A percentile compares a stretch with the other conserved stretches of the same genome.
Conservation (phyloP, 805 yeast genomes). For the Kluyveromyces starmeri region DNA sequence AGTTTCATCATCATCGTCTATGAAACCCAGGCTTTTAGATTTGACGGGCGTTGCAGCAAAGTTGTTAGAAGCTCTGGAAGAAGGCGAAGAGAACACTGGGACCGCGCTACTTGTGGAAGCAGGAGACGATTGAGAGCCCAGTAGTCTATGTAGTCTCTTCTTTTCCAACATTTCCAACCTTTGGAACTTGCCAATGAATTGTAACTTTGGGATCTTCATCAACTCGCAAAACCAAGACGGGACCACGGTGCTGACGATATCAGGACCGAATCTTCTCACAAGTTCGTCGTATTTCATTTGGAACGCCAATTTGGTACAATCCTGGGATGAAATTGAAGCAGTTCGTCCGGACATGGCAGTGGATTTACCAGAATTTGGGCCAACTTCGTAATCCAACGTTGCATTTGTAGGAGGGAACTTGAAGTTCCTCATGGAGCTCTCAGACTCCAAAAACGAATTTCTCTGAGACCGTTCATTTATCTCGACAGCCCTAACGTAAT, state of each 20-base stretch:
- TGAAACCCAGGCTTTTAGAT: conserved; percentile 1
- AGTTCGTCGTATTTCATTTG: conserved; percentile 18
- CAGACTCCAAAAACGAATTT: not conserved
- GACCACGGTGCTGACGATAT: conserved; percentile 23
- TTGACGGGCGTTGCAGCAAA: not conserved
- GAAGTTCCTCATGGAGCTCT: not conserved
- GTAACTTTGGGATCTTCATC: conserved; percentile 19
- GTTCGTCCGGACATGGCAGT: not conserved
- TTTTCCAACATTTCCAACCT: conserved; percentile 63
- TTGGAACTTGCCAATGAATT: conserved; percentile 45
- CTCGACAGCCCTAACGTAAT: conserved; percentile 26
- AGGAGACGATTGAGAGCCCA: not conserved
- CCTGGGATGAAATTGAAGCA: conserved; percentile 6
- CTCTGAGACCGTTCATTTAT: conserved; percentile 18
- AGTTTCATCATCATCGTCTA: conserved; percentile 12
- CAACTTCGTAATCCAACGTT: too few species aligned
- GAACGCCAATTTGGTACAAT: conserved; percentile 17
- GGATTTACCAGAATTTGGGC: not conserved
- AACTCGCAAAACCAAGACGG: conserved; percentile 47
- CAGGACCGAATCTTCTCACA: conserved; percentile 9
- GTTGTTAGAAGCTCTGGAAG: not conserved
- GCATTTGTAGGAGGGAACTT: conserved; percentile 8
- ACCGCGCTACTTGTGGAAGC: not conserved
- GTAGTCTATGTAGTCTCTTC: conserved; percentile 41
- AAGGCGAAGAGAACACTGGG: too few species aligned